Evolutionary conservation across 345 rosid genomes (phyloP), one percentile per base, ranked within the genome.

Genomic region (Balakata baccata): DNA sequence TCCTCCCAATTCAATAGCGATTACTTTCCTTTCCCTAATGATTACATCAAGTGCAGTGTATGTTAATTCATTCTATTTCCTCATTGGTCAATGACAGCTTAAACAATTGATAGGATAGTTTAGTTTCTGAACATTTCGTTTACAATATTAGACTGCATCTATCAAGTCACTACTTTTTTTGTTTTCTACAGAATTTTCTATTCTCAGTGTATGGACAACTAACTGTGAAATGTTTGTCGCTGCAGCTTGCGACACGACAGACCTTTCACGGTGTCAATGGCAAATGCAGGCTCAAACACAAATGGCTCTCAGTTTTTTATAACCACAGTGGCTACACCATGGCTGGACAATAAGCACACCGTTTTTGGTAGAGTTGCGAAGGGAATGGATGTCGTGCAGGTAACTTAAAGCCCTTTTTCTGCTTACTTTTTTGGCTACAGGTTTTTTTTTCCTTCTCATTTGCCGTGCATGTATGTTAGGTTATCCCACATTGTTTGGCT

Each of bases 351-450:
- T 81, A 93, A 91, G 86, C 97, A 96, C 77, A 95, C 97, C 0
- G 98, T 96, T 64, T 96, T 93, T 69, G 99, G 99, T 69, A 87
- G 96, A 85, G 96, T 93, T 53, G 81, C 81, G 2, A 93, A 90
- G 80, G 98, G 97, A 79, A 96, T 96, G 98, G 99, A 96, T 66
- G 98, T 93, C 18, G 97, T 96, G 56, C 99, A 95, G 98, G 99
- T 92, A 88, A 47, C 41, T 52, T 67, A 71, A 29, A 68, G 50
- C 51, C 22, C 59, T 41, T 54, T n/a, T 10, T 38, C n/a, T 62
- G 17, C 16, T 9, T 43, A 3, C 59, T 68, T 23, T 41, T 43
- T n/a, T 22, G 38, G 14, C 54, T 22, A 3, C 18, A 1, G 43
- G 6, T 43, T 1, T n/a, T 5, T 11, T 49, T 23, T 43, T 43